These are phyloP conservation scores for Plantago lanceolata DNA, from an alignment of 305 asterid genomes.

Conservation along the genomic window DNA sequence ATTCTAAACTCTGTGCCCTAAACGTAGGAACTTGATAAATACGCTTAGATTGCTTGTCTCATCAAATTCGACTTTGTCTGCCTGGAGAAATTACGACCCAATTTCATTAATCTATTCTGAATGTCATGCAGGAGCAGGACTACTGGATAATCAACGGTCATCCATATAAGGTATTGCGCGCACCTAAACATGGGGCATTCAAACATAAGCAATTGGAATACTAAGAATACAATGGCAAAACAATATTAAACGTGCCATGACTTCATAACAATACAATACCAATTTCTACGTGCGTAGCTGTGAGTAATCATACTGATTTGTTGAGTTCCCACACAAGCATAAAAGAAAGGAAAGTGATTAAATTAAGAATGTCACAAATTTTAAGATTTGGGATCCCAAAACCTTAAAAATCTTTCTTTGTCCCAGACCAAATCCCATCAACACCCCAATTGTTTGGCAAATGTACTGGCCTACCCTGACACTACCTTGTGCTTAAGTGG, in stretches of 20 bases:
- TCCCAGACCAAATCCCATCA: background rate
- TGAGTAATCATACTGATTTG: background rate
- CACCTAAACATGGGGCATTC: too few species aligned
- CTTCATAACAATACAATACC: too few species aligned
- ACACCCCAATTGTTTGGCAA: background rate
- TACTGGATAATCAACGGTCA: too few species aligned
- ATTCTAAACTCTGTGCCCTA: too few species aligned
- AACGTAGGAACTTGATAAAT: background rate
- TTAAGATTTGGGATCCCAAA: slow-evolving; percentile 15
- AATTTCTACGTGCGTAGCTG: background rate
- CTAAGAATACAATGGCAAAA: too few species aligned
- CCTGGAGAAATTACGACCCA: too few species aligned
- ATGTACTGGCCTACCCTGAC: background rate
- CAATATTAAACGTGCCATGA: background rate
- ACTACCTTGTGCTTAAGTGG: background rate
- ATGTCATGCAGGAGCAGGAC: too few species aligned
- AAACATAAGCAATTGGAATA: too few species aligned
- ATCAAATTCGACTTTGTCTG: too few species aligned
- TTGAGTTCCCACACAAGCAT: background rate
- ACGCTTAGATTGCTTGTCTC: background rate
- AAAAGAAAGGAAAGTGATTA: background rate
- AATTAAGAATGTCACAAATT: background rate
- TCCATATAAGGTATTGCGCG: too few species aligned
- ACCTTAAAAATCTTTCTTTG: slow-evolving; percentile 2
- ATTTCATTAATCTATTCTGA: too few species aligned